Percentiles rank a stretch among this genome's conserved stretches.
phyloP scores from a whole-genome alignment of 306 rosid species.

The Cercis canadensis region DNA sequence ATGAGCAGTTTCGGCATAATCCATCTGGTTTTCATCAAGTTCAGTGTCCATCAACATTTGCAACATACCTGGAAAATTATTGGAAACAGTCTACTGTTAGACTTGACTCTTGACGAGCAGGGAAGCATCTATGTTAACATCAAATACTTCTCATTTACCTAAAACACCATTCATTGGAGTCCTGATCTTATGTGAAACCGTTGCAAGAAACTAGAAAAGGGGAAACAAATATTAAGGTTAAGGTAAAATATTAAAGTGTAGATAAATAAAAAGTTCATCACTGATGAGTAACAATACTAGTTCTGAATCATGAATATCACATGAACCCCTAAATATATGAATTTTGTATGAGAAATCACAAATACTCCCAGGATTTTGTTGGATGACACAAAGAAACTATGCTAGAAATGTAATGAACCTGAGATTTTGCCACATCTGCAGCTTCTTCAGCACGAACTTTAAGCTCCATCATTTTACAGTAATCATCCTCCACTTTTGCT shows the following conservation, averaged over 20 bases:
- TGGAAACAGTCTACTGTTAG: conserved; percentile 24
- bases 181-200: conserved; percentile 98
- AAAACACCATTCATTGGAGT: conserved; percentile 99
- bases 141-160: conserved; percentile 57
- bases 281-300: conserved; percentile 2
- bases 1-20: conserved; percentile 83
- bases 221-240: conserved; percentile 32
- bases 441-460: conserved; percentile 93
- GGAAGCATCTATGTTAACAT: conserved; percentile 11
- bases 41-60: conserved; percentile 98
- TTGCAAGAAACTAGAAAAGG: conserved; percentile 84
- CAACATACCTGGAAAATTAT: conserved; percentile 78
- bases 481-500: conserved; percentile 86
- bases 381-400: conserved; percentile 18
- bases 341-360: conserved; percentile 14
- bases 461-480: conserved; percentile 64
- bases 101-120: neutral
- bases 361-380: neutral
- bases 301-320: conserved; percentile 9
- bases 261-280: neutral
- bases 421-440: conserved; percentile 98
- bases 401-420: conserved; percentile 55
- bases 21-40: conserved; percentile 79
- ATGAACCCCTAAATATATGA: conserved; percentile 21
- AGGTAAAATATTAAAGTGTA: neutral